Percentiles rank a stretch among this genome's conserved stretches.
Conservation (phyloP, 1,284 basidiomycete genomes). For the Cryptococcus floricola region DNA sequence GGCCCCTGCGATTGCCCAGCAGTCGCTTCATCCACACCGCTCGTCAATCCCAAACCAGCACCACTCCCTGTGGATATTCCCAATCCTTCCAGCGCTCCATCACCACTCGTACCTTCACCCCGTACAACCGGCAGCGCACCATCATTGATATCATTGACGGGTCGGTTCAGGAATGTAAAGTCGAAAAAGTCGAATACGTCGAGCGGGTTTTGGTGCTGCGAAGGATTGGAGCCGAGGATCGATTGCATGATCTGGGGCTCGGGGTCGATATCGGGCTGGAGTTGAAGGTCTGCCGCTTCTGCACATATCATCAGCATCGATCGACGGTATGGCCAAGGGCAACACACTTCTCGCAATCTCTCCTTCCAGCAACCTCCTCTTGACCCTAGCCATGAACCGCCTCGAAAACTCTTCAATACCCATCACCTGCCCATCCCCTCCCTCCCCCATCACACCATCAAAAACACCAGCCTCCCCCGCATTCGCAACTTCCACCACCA, state of each 20-base stretch:
- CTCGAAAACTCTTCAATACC: neutral
- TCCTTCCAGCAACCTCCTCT: neutral
- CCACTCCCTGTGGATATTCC: neutral
- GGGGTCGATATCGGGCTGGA: neutral
- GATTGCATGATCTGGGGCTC: neutral
- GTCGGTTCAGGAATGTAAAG: neutral
- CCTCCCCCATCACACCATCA: no score
- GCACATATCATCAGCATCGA: neutral
- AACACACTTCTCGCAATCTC: neutral
- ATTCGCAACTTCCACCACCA: neutral
- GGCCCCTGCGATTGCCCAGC: neutral
- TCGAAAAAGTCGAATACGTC: neutral
- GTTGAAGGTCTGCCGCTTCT: neutral
- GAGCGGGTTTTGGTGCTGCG: neutral
- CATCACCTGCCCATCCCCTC: no score
- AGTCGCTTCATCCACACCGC: neutral
- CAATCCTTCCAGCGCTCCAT: neutral
- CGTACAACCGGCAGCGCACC: neutral
- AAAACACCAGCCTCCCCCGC: neutral
- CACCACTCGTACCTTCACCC: neutral
- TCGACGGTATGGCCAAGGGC: neutral
- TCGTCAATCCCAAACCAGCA: neutral
- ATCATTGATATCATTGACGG: neutral
- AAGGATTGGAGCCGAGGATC: neutral
- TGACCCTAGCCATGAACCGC: neutral